phyloP scores from a whole-genome alignment of 164 flowering plant species.

The Vitis rotundifolia region DNA sequence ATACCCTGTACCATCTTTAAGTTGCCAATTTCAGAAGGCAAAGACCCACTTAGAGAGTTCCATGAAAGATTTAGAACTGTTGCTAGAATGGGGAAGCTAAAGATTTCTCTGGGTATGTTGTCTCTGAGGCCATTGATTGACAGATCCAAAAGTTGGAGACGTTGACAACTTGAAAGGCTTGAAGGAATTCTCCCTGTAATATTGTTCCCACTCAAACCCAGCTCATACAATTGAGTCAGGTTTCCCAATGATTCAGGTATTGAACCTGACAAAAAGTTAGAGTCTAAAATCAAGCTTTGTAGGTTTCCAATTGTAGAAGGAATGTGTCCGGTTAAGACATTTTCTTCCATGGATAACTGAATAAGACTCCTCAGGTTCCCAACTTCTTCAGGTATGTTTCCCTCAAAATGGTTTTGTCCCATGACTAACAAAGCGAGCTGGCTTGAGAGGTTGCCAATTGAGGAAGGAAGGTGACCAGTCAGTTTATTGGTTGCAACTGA shows the following conservation, averaged over 20 bases:
- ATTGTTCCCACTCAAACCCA: constrained; percentile 8
- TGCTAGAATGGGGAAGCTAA: constrained; percentile 7
- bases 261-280: neutral
- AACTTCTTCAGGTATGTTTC: constrained; percentile 12
- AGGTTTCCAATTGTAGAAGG: neutral
- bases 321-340: constrained; percentile 8
- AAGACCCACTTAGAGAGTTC: constrained; percentile 18
- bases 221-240: constrained; percentile 7
- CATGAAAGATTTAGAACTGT: constrained; percentile 16
- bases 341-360: constrained; percentile 2
- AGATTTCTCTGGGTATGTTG: constrained; percentile 21
- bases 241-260: constrained; percentile 2
- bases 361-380: constrained; percentile 9
- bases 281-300: neutral
- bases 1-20: constrained; percentile 8
- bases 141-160: constrained; percentile 11
- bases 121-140: constrained; percentile 11
- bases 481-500: neutral
- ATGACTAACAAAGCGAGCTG: constrained; percentile 8
- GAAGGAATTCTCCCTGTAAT: constrained; percentile 13
- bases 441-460: constrained; percentile 4
- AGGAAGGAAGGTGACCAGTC: constrained; percentile 6
- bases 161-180: constrained; percentile 4
- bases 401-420: constrained; percentile 15
- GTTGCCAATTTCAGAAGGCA: constrained; percentile 21